Evolutionary conservation across 2,329 filamentous ascomycete genomes (phyloP).

Genomic region (Colletotrichum phormii): DNA sequence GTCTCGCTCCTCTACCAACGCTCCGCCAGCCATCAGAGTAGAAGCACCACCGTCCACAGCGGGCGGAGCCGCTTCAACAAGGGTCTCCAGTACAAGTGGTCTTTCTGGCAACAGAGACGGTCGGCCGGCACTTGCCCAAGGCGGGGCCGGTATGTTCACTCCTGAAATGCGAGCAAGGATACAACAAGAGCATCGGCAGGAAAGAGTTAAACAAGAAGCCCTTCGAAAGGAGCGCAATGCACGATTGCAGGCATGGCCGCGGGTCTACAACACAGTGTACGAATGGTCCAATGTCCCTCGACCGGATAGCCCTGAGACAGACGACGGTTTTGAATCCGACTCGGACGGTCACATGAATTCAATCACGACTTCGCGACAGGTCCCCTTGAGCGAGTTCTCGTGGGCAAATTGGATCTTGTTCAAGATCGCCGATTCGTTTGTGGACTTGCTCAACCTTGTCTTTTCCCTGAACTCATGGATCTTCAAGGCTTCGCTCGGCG

Average conservation of each 20-base stretch:
- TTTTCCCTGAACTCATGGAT: slow-evolving; percentile 16
- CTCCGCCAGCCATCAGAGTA: not conserved
- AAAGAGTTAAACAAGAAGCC: slow-evolving; percentile 8
- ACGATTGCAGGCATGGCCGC: slow-evolving; percentile 23
- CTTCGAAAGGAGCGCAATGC: slow-evolving; percentile 22
- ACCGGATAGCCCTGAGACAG: slow-evolving; percentile 4
- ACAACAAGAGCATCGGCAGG: slow-evolving; percentile 6
- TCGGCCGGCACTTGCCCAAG: not conserved
- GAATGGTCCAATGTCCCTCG: slow-evolving; percentile 23
- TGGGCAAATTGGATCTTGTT: slow-evolving; percentile 22
- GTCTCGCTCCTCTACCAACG: not conserved
- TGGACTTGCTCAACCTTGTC: slow-evolving; percentile 14
- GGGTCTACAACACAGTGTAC: slow-evolving; percentile 17
- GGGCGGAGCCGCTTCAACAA: not conserved
- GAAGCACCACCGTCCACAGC: not conserved
- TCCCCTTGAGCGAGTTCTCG: not conserved
- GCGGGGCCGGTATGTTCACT: slow-evolving; percentile 4
- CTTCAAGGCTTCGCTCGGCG: slow-evolving; percentile 10
- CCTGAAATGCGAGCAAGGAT: slow-evolving; percentile 3
- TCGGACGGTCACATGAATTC: not conserved
- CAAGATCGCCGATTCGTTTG: slow-evolving; percentile 20
- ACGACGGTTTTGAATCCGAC: not conserved
- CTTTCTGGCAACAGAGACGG: not conserved
- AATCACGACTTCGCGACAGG: not conserved
- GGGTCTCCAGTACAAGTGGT: not conserved